phyloP scores from a whole-genome alignment of 371 early-diverging fungal species.

The Fennellomyces sp. region DNA sequence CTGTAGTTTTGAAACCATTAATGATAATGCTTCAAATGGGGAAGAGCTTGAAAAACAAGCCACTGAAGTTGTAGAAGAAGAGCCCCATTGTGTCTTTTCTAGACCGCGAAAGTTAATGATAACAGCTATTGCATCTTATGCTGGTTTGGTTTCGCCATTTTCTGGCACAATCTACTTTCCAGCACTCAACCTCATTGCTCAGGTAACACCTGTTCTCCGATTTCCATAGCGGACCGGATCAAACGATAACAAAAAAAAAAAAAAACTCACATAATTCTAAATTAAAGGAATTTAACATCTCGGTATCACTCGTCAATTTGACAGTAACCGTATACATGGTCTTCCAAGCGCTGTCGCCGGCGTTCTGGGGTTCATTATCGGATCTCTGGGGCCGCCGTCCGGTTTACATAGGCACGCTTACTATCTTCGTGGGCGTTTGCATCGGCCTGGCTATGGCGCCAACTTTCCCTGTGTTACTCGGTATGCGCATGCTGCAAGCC shows the following conservation, averaged over 20 bases:
- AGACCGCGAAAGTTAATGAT: conserved; percentile 9
- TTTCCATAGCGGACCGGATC: background rate
- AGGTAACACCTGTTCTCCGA: background rate
- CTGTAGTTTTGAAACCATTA: too few relatives aligned
- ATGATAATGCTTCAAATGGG: background rate
- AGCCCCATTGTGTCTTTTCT: conserved; percentile 15
- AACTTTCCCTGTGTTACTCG: conserved; percentile 49
- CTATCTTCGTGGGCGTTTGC: conserved; percentile 55
- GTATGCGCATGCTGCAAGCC: conserved; percentile 63
- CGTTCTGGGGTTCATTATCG: conserved; percentile 28
- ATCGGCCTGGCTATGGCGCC: conserved; percentile 57
- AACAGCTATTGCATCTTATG: conserved; percentile 16
- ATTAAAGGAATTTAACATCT: conserved; percentile 15
- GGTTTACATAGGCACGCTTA: conserved; percentile 46
- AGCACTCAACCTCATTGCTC: conserved; percentile 16
- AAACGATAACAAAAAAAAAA: background rate
- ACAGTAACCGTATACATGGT: conserved; percentile 23
- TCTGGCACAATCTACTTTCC: conserved; percentile 31
- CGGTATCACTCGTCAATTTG: conserved; percentile 18
- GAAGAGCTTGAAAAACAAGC: background rate
- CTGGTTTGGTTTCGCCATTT: conserved; percentile 28
- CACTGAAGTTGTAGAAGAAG: background rate
- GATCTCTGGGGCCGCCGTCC: conserved; percentile 29
- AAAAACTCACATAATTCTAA: background rate
- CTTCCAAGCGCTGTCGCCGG: conserved; percentile 24